Evolutionary conservation across 192 early-diverging fungal genomes (phyloP).

Genomic region (Coemansia sp.): DNA sequence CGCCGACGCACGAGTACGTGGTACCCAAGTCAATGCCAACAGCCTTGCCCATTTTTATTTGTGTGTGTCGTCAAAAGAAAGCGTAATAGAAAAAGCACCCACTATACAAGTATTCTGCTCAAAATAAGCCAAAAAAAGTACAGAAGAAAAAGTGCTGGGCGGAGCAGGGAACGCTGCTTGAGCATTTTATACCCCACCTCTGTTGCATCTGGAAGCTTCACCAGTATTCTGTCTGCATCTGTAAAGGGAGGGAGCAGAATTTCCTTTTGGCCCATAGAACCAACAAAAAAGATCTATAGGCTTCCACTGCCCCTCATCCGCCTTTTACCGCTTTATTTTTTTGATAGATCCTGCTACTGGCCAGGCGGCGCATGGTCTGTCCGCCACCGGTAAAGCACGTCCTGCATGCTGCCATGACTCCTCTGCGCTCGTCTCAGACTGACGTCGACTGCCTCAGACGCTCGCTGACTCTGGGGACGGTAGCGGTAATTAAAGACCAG

Average conservation of each 20-base stretch:
- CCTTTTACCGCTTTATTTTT: not conserved
- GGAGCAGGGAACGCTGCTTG: not conserved
- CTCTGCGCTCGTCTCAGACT: too few species aligned
- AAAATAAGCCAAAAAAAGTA: not conserved
- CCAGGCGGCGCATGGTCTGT: not conserved
- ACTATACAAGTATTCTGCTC: slow-evolving; percentile 10
- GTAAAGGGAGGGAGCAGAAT: slow-evolving; percentile 3
- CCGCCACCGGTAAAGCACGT: slow-evolving; percentile 7
- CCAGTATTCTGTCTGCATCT: slow-evolving; percentile 6
- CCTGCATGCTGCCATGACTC: slow-evolving; percentile 2
- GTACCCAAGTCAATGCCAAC: slow-evolving; percentile 66
- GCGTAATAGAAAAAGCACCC: slow-evolving; percentile 4
- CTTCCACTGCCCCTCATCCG: slow-evolving; percentile 27
- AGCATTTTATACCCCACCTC: slow-evolving; percentile 2
- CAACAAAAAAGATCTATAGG: slow-evolving; percentile 26
- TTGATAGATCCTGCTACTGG: not conserved
- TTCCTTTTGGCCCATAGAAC: slow-evolving; percentile 11
- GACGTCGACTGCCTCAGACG: too few species aligned
- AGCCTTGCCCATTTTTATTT: slow-evolving; percentile 50
- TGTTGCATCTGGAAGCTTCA: slow-evolving; percentile 15
- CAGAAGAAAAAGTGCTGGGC: slow-evolving; percentile 7
- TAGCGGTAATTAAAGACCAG: not conserved
- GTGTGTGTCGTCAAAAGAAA: slow-evolving; percentile 10
- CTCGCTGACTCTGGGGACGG: too few species aligned
- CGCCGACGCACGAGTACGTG: slow-evolving; percentile 62